A percentile compares a stretch with the other conserved stretches of the same genome.
Evolutionary conservation across 768 basidiomycete species (phyloP).

Genomic region (Lepiota venenata): DNA sequence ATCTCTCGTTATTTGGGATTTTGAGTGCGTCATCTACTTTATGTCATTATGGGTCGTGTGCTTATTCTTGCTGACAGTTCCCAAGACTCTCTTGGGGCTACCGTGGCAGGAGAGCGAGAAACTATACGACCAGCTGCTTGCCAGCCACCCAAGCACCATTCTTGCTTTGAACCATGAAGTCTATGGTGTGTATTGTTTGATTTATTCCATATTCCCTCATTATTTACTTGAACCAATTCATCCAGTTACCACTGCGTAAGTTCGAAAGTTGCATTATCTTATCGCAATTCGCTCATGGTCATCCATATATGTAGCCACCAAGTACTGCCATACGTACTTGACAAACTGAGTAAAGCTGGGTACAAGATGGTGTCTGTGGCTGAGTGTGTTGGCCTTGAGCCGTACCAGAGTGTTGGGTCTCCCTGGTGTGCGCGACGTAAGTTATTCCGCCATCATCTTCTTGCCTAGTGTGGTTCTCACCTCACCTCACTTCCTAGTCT

Average conservation of each 20-base stretch:
- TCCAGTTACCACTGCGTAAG: slow-evolving; percentile 35
- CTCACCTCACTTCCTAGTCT: slow-evolving; percentile 14
- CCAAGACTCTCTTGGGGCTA: slow-evolving; percentile 34
- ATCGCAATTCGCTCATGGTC: background rate
- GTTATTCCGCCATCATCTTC: slow-evolving; percentile 8
- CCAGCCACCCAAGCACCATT: slow-evolving; percentile 29
- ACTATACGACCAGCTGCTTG: slow-evolving; percentile 25
- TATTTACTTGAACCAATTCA: background rate
- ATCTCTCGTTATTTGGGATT: slow-evolving; percentile 36
- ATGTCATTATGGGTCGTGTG: background rate
- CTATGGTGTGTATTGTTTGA: slow-evolving; percentile 21
- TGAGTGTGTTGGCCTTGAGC: slow-evolving; percentile 33
- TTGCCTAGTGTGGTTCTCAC: slow-evolving; percentile 5
- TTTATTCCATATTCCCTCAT: background rate
- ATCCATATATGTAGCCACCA: slow-evolving; percentile 20
- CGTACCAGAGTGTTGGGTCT: slow-evolving; percentile 32
- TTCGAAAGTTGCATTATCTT: background rate
- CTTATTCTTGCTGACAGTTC: slow-evolving; percentile 23
- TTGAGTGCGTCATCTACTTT: slow-evolving; percentile 24
- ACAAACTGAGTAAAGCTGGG: slow-evolving; percentile 31
- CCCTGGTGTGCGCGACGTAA: slow-evolving; percentile 30
- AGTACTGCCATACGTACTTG: slow-evolving; percentile 35
- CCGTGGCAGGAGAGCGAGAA: slow-evolving; percentile 28
- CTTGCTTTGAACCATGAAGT: slow-evolving; percentile 43
- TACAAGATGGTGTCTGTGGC: slow-evolving; percentile 40